phyloP scores from a whole-genome alignment of 1,139 yeast species.

The Yamadazyma membranifaciens region DNA sequence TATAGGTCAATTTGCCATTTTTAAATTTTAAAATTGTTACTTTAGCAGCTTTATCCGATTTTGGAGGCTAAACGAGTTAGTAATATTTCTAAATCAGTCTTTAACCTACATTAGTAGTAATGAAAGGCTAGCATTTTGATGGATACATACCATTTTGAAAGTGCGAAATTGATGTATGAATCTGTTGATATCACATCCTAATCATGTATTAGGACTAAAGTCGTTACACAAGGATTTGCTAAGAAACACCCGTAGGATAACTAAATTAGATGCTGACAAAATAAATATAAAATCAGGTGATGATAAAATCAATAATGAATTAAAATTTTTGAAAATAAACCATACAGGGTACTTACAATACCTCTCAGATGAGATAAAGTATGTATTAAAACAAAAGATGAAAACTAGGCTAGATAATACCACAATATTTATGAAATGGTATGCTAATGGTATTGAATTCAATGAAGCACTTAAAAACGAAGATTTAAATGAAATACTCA shows the following conservation, averaged over 20 bases:
- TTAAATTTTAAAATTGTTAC: constrained; percentile 43
- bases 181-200: constrained; percentile 6
- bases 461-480: not conserved
- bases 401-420: not conserved
- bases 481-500: not conserved
- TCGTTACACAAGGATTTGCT: constrained; percentile 18
- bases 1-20: constrained; percentile 41
- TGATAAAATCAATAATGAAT: not conserved
- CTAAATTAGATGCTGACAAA: not conserved
- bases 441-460: not conserved
- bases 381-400: constrained; percentile 18
- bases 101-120: no score
- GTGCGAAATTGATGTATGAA: constrained; percentile 7
- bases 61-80: constrained; percentile 32
- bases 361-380: constrained; percentile 18
- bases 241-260: constrained; percentile 7
- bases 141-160: constrained; percentile 12
- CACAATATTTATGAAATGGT: not conserved
- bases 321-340: constrained; percentile 6
- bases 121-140: not conserved
- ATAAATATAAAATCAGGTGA: not conserved
- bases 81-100: constrained; percentile 2
- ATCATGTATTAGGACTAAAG: constrained; percentile 14
- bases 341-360: constrained; percentile 9
- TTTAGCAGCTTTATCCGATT: constrained; percentile 17